Evolutionary conservation across 768 basidiomycete species (phyloP).

Genomic region (Agaricus blazei): DNA sequence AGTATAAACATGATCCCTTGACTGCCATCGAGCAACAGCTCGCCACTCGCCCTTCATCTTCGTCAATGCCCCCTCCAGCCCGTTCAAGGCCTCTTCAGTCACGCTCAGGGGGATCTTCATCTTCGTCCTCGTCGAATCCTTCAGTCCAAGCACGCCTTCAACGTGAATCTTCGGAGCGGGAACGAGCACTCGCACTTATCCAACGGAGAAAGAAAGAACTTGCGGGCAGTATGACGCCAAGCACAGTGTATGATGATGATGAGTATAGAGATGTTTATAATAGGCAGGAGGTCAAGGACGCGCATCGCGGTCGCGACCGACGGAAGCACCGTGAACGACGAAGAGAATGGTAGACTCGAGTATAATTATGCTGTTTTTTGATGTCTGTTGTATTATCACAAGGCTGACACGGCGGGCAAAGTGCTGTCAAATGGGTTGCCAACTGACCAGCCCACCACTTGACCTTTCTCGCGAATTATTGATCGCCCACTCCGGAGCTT

Average conservation of each 20-base stretch:
- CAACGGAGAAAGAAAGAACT: constrained; percentile 59
- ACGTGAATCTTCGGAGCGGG: constrained; percentile 73
- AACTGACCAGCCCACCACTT: too few species aligned
- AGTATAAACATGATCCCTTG: constrained; percentile 65
- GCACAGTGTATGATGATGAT: constrained; percentile 51
- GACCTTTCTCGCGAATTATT: too few species aligned
- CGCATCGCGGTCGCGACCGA: constrained; percentile 42
- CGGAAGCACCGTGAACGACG: constrained; percentile 4
- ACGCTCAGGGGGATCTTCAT: constrained; percentile 16
- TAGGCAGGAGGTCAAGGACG: constrained; percentile 65
- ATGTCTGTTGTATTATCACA: too few species aligned
- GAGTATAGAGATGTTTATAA: constrained; percentile 70
- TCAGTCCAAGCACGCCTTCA: constrained; percentile 54
- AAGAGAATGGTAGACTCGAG: constrained; percentile 4
- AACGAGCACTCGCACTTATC: constrained; percentile 70
- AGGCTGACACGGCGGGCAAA: too few species aligned
- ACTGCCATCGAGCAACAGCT: constrained; percentile 69
- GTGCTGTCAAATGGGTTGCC: too few species aligned
- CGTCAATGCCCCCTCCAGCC: constrained; percentile 16
- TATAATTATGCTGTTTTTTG: too few species aligned
- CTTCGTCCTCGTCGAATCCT: constrained; percentile 6
- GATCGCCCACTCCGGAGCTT: too few species aligned
- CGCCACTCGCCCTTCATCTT: constrained; percentile 31
- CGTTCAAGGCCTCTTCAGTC: constrained; percentile 9
- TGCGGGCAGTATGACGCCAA: constrained; percentile 65